Base-by-base conservation (phyloP, 2,329 filamentous ascomycete species). In the Fusarium anguioides region DNA sequence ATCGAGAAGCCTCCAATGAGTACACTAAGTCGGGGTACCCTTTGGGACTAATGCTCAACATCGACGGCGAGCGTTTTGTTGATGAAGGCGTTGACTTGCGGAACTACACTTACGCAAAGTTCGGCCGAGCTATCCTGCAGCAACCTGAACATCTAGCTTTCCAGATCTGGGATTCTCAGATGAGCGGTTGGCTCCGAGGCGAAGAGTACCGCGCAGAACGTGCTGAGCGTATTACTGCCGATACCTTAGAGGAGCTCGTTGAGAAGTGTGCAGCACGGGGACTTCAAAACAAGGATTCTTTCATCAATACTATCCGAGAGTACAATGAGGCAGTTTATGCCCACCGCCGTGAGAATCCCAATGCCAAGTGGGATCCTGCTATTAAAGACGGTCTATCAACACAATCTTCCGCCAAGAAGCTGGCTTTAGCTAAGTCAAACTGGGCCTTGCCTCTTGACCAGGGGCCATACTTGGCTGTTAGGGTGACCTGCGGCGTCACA, bases 71-170 rank as follows among this genome's bases (percentile, higher is more conserved):
- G 5, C 17, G 56, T 2, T 61, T 61, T 2, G 58, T 61, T 1
- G 58, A 61, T 8, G 58, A 61, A 9, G 58, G 58, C 2, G n/a
- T 61, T 1, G 58, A 61, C 11, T 8, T 61, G 18, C 41, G 58
- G 14, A 61, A 61, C 15, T 61, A 61, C 8, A 61, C 58, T 10
- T 61, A 61, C 17, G 58, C 58, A 15, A 61, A 54, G 11, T 61
- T 61, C 12, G 58, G 58, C 0, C 56, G 58, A 11, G 58, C 58
- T 11, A 61, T 61, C 9, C 56, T 61, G 1, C 56, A 61, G 9
- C 58, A 61, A 5, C 58, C 58, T 10, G 58, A 61, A n/a, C 56
- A 60, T 23, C 10, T 61, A 1, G 58, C 58, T 0, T 61, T 61
- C 9, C 58, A 61, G 14, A 40, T 61, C 15, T 61, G 58, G 58